Percentiles rank a stretch among this genome's conserved stretches.
These are phyloP conservation scores for Petunia hybrid DNA, from an alignment of 305 asterid species.

Conservation along the genomic window DNA sequence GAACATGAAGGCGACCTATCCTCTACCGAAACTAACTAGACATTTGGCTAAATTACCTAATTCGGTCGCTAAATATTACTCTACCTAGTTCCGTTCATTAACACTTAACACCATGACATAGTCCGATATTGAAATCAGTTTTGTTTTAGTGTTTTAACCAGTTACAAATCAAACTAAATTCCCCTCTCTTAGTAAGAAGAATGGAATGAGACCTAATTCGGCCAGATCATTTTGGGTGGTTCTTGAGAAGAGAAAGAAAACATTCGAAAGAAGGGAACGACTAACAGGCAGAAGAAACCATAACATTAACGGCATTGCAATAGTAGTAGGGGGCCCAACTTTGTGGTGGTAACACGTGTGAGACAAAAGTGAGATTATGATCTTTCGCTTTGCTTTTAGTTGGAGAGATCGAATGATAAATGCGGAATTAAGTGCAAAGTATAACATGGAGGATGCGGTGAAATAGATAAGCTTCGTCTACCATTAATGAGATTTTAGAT, in stretches of 20 bases:
- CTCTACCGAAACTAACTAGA: background rate
- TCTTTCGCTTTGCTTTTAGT: background rate
- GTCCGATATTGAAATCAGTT: too few species aligned
- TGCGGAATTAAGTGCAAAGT: too few species aligned
- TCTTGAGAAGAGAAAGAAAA: background rate
- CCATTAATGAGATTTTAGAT: too few species aligned
- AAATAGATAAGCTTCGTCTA: too few species aligned
- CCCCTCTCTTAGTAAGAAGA: background rate
- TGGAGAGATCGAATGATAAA: background rate
- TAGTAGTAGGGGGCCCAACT: background rate
- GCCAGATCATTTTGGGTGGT: background rate
- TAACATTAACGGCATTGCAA: background rate
- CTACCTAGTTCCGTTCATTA: too few species aligned
- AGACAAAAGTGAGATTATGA: background rate
- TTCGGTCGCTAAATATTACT: too few species aligned
- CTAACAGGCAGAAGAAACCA: background rate
- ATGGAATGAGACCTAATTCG: background rate
- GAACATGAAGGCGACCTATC: background rate
- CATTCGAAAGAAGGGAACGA: background rate
- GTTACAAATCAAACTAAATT: too few species aligned
- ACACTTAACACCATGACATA: too few species aligned
- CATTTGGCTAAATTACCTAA: background rate
- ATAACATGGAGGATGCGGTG: too few species aligned
- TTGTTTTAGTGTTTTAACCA: too few species aligned
- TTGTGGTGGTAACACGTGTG: conserved; percentile 7